Conservation (phyloP, 306 rosid species). For the Nissolia schottii region DNA sequence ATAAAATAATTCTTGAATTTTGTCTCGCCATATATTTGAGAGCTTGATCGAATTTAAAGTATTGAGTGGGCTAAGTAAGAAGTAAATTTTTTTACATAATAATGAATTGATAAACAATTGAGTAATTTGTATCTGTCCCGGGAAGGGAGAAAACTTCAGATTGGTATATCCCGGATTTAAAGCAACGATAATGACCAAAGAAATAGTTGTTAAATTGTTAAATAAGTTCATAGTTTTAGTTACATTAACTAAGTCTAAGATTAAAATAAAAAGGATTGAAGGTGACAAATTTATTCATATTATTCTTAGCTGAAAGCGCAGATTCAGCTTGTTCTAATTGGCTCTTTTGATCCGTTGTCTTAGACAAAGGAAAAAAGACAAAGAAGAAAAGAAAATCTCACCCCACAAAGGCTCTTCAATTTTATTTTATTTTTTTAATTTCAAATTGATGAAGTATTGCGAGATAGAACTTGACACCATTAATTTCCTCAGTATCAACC, state of each 20-base stretch:
- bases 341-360: neutral
- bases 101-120: neutral
- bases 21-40: neutral
- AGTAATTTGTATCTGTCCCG: neutral
- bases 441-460: neutral
- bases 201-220: neutral
- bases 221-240: neutral
- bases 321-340: neutral
- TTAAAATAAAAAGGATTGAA: neutral
- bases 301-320: neutral
- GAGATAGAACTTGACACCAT: neutral
- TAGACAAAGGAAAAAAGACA: neutral
- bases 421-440: neutral
- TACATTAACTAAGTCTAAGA: neutral
- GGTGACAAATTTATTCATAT: neutral
- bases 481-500: neutral
- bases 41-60: neutral
- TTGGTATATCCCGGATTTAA: neutral
- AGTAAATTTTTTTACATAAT: too few species aligned
- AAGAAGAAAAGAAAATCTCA: neutral
- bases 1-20: neutral
- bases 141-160: neutral
- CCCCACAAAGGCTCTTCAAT: too few species aligned
- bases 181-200: neutral
- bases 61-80: neutral